Evolutionary conservation across 176 grass and related monocot genomes (phyloP).

Genomic region (Alopecurus myosuroides): DNA sequence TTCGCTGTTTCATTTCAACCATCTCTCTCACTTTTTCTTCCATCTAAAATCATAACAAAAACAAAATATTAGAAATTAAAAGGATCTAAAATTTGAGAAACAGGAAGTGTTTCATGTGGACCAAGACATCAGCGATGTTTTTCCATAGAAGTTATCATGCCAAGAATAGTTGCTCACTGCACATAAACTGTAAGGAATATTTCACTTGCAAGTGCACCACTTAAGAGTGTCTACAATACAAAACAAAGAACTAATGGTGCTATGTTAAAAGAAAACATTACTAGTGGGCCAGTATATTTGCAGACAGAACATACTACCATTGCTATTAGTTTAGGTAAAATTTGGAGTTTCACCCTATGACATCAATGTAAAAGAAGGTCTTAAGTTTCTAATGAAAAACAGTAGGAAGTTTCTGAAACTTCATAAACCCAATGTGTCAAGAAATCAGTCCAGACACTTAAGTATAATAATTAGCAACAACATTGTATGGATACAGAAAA

Average conservation of each 20-base stretch:
- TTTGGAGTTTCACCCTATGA: background rate
- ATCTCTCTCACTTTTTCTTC: constrained; percentile 99
- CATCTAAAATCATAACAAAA: constrained; percentile 59
- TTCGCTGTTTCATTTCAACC: constrained; percentile 99
- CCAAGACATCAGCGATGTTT: background rate
- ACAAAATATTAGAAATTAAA: background rate
- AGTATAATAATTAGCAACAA: background rate
- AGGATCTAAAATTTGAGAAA: background rate
- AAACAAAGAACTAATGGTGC: background rate
- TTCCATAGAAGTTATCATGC: background rate
- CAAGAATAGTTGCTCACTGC: background rate
- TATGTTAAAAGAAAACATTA: constrained; percentile 7
- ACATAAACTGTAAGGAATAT: background rate
- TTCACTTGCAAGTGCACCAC: background rate
- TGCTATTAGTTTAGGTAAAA: background rate
- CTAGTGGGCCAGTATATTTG: background rate
- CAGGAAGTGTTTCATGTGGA: background rate
- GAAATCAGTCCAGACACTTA: background rate
- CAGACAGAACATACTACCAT: background rate
- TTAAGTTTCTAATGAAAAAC: background rate
- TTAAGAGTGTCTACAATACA: background rate
- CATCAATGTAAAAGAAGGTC: background rate
- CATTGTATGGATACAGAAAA: background rate
- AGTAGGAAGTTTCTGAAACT: background rate
- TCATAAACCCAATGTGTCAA: background rate